phyloP scores from a whole-genome alignment of 2,329 filamentous ascomycete species.

The Curvularia spicifera region DNA sequence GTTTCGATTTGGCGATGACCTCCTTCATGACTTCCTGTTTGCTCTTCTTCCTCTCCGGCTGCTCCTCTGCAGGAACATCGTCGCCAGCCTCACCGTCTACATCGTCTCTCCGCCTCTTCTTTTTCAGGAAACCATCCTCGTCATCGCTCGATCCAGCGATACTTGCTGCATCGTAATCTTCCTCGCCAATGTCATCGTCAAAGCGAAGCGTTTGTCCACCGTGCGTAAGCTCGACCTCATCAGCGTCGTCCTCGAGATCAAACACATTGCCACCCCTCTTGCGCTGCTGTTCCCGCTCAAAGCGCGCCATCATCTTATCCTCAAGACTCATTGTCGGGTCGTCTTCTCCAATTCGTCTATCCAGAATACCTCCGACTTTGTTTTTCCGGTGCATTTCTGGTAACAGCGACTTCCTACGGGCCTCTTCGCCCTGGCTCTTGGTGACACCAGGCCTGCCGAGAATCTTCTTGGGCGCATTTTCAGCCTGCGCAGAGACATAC shows the following conservation, averaged over 20 bases:
- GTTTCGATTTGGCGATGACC: slow-evolving; percentile 94
- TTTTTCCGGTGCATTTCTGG: slow-evolving; percentile 87
- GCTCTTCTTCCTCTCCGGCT: slow-evolving; percentile 86
- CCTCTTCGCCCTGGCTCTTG: slow-evolving; percentile 86
- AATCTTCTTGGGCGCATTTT: slow-evolving; percentile 60
- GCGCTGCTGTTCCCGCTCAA: slow-evolving; percentile 83
- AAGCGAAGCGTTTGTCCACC: slow-evolving; percentile 76
- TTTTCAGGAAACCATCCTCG: slow-evolving; percentile 48
- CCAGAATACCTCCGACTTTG: slow-evolving; percentile 89
- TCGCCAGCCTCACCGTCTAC: slow-evolving; percentile 53
- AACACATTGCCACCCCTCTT: slow-evolving; percentile 83
- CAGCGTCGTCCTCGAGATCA: slow-evolving; percentile 83
- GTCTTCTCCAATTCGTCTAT: slow-evolving; percentile 94
- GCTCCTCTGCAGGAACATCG: slow-evolving; percentile 52
- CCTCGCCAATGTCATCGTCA: slow-evolving; percentile 58
- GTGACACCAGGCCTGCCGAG: slow-evolving; percentile 81
- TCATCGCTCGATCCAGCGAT: slow-evolving; percentile 59
- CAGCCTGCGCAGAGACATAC: slow-evolving; percentile 70
- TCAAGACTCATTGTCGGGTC: slow-evolving; percentile 93
- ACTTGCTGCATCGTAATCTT: slow-evolving; percentile 83
- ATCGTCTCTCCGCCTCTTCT: slow-evolving; percentile 55
- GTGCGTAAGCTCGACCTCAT: slow-evolving; percentile 78
- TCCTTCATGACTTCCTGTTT: slow-evolving; percentile 99
- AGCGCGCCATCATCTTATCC: slow-evolving; percentile 88
- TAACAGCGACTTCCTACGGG: slow-evolving; percentile 81